Percentiles rank a stretch among this genome's conserved stretches.
These are phyloP conservation scores for Mycena crocata DNA, from an alignment of 768 basidiomycete genomes.

Conservation along the genomic window DNA sequence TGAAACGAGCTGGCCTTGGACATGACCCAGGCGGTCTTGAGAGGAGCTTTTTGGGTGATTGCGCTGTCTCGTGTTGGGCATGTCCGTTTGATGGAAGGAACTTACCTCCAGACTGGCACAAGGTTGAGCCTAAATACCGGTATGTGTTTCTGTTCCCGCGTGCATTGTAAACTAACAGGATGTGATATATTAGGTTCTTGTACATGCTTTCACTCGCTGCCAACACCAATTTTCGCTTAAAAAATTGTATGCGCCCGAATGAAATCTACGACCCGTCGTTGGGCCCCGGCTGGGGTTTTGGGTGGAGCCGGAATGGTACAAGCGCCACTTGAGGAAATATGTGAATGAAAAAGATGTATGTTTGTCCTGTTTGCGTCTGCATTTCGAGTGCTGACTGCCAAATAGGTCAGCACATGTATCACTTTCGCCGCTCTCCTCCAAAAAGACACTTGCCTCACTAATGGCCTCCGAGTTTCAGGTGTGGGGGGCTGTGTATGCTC, in stretches of 20 bases:
- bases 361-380: not conserved
- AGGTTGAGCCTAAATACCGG: not conserved
- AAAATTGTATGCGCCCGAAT: conserved; percentile 18
- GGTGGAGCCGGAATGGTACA: conserved; percentile 29
- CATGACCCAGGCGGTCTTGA: conserved; percentile 12
- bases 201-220: conserved; percentile 24
- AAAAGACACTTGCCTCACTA: no score
- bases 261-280: no score
- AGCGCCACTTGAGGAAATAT: conserved; percentile 13
- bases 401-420: conserved; percentile 37
- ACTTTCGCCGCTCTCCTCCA: no score
- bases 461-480: no score
- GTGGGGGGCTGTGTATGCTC: no score
- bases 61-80: conserved; percentile 33
- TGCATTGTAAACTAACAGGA: not conserved
- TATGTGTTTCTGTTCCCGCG: not conserved
- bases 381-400: not conserved
- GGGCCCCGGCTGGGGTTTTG: no score
- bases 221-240: conserved; percentile 36
- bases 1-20: not conserved
- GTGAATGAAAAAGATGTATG: not conserved
- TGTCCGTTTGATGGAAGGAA: conserved; percentile 33
- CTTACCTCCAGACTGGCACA: conserved; percentile 29
- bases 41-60: not conserved
- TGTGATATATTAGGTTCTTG: conserved; percentile 13